A percentile compares a stretch with the other conserved stretches of the same genome.
Conservation (phyloP, 345 rosid species). For the Acer saccharum region DNA sequence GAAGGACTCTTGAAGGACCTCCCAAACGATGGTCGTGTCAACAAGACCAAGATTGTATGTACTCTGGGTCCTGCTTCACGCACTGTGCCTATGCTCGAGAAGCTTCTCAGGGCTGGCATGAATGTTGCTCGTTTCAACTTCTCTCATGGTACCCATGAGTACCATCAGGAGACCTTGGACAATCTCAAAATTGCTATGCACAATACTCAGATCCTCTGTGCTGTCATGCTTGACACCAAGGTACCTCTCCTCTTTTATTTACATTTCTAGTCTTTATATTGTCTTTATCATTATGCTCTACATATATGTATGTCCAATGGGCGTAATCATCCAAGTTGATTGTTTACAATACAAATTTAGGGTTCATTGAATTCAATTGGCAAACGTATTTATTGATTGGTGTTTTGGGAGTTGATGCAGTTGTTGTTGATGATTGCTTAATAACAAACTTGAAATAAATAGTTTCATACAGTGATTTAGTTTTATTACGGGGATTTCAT, state of each 20-base stretch:
- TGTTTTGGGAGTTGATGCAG: neutral
- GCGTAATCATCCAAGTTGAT: no score
- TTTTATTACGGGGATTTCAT: no score
- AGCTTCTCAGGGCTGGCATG: slow-evolving; percentile 93
- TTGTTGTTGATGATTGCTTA: neutral
- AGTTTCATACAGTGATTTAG: neutral
- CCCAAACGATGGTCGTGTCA: slow-evolving; percentile 62
- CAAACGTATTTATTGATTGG: neutral
- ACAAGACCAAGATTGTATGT: slow-evolving; percentile 89
- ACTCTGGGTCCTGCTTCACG: slow-evolving; percentile 96
- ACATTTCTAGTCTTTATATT: neutral
- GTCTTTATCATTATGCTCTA: no score
- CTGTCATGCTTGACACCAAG: slow-evolving; percentile 87
- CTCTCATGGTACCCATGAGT: slow-evolving; percentile 96
- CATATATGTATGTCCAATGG: no score
- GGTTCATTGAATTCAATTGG: no score
- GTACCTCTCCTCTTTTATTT: slow-evolving; percentile 21
- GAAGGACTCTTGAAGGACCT: slow-evolving; percentile 74
- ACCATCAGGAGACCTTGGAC: slow-evolving; percentile 83
- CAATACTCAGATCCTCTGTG: slow-evolving; percentile 64
- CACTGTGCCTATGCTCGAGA: slow-evolving; percentile 77
- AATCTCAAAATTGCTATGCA: slow-evolving; percentile 76
- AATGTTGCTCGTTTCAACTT: slow-evolving; percentile 98
- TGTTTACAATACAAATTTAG: no score
- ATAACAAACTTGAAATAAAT: neutral